Evolutionary conservation across 2,329 filamentous ascomycete genomes (phyloP).

Genomic region (Trichophyton mentagrophytes): DNA sequence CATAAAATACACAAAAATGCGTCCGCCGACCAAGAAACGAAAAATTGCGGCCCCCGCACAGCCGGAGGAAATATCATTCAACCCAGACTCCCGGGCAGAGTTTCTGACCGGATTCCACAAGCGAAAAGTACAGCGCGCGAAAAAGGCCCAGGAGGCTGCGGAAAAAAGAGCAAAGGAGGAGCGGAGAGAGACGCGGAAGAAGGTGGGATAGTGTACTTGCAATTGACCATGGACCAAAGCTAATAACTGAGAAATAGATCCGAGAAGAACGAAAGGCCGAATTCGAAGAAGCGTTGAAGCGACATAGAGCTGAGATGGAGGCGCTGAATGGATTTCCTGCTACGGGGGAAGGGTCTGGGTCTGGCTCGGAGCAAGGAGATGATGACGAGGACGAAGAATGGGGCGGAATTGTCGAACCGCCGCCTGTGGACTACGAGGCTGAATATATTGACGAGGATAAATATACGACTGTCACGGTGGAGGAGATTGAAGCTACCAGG

Average conservation of each 20-base stretch:
- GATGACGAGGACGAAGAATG: slow-evolving; percentile 44
- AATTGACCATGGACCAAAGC: not conserved
- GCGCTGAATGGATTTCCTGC: slow-evolving; percentile 40
- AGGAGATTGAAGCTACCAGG: slow-evolving; percentile 67
- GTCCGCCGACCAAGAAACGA: slow-evolving; percentile 50
- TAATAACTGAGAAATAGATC: slow-evolving; percentile 42
- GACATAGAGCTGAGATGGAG: slow-evolving; percentile 57
- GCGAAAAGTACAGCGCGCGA: slow-evolving; percentile 73
- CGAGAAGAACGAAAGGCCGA: slow-evolving; percentile 71
- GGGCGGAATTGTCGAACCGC: slow-evolving; percentile 46
- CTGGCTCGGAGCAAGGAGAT: slow-evolving; percentile 10
- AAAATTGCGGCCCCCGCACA: slow-evolving; percentile 35
- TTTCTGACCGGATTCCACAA: slow-evolving; percentile 96
- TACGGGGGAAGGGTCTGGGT: not conserved
- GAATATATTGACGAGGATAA: slow-evolving; percentile 95
- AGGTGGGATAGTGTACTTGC: slow-evolving; percentile 42
- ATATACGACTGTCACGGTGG: slow-evolving; percentile 88
- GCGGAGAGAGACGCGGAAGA: slow-evolving; percentile 57
- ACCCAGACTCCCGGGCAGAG: slow-evolving; percentile 64
- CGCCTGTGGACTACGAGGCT: slow-evolving; percentile 63
- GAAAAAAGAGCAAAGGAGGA: slow-evolving; percentile 66
- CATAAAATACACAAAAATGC: slow-evolving; percentile 27
- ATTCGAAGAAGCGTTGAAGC: slow-evolving; percentile 66
- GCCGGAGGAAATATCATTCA: slow-evolving; percentile 75
- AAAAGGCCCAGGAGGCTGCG: slow-evolving; percentile 71